Evolutionary conservation across 2,329 filamentous ascomycete species (phyloP), one percentile per base, ranked within the genome.

Genomic region (Arthrobotrys musiformis): DNA sequence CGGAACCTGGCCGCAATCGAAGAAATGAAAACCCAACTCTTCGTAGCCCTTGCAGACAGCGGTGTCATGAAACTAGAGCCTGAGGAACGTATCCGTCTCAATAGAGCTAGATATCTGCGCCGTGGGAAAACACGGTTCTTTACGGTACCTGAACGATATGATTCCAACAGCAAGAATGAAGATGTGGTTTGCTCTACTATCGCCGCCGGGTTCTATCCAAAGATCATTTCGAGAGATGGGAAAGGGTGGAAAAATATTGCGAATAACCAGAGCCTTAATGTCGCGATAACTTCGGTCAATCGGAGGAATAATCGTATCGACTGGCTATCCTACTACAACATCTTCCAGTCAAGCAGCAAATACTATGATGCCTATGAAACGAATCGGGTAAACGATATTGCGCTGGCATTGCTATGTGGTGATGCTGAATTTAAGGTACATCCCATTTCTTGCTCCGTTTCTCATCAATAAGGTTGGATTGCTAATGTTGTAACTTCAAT

Each of bases 251-350:
- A 94, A 68, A 98, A 97, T 80, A 90, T 97, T 75, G 90, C 92
- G 63, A 98, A 97, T 84, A 97, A 96, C 82, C 94, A 98, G 83
- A 88, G 89, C 50, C 93, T 99, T 80, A 93, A 90, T 70, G 85
- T 99, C 19, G 93, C 97, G 80, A 92, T 93, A 0, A 92, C 91
- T 0, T 97, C 93, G 0, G 92, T 99, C 79, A 98, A 98, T 83
- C 93, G 93, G 82, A 88, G 86, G 6, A 86, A 86, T 75, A 85
- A 86, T 44, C 85, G 93, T 42, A 50, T 70, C 24, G 91, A 90
- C 81, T 98, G 93, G 90, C 85, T 99, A 50, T 95, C 92, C 0
- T 99, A 97, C 83, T 98, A 98, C 84, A 92, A 97, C 83, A 97
- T 98, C 79, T 97, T 98, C 93, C 94, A 97, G 83, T 91, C 92